Percentiles rank a stretch among this genome's conserved stretches.
Evolutionary conservation across 805 yeast genomes (phyloP).

Genomic region (Metahyphopichia silvanorum): DNA sequence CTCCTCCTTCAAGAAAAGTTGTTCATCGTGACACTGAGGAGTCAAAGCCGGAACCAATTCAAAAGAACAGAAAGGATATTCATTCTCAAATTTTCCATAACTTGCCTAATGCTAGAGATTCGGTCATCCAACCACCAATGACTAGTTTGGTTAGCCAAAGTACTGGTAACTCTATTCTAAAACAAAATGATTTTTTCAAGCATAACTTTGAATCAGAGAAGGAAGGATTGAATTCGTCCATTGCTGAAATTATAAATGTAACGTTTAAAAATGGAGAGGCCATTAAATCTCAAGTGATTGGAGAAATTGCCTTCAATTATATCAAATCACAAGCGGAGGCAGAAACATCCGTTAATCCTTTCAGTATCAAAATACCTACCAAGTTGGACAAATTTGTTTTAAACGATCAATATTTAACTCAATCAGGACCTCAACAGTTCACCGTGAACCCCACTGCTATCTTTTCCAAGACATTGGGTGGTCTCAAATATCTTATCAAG

Average conservation of each 20-base stretch:
- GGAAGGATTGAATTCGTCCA: constrained; percentile 73
- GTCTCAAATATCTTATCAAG: constrained; percentile 67
- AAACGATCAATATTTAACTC: constrained; percentile 34
- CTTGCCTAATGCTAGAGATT: constrained; percentile 38
- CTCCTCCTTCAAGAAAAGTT: constrained; percentile 57
- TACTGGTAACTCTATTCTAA: constrained; percentile 34
- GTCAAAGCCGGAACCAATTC: constrained; percentile 17
- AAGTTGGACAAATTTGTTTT: constrained; percentile 50
- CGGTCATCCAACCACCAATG: constrained; percentile 14
- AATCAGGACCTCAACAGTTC: constrained; percentile 31
- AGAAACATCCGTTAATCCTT: constrained; percentile 6
- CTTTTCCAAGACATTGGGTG: constrained; percentile 69
- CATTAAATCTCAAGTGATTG: constrained; percentile 60
- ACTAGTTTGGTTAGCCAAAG: constrained; percentile 30
- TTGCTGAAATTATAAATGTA: constrained; percentile 84
- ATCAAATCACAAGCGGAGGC: constrained; percentile 22
- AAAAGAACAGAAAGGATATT: constrained; percentile 39
- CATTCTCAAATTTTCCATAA: constrained; percentile 47
- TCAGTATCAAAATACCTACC: constrained; percentile 39
- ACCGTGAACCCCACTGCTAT: constrained; percentile 47
- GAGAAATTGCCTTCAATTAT: constrained; percentile 84
- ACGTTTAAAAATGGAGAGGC: constrained; percentile 66
- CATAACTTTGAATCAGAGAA: constrained; percentile 31
- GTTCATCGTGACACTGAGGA: constrained; percentile 29
- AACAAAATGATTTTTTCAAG: constrained; percentile 19